phyloP scores from a whole-genome alignment of 441 rosid species.

The Gossypium lobatum region DNA sequence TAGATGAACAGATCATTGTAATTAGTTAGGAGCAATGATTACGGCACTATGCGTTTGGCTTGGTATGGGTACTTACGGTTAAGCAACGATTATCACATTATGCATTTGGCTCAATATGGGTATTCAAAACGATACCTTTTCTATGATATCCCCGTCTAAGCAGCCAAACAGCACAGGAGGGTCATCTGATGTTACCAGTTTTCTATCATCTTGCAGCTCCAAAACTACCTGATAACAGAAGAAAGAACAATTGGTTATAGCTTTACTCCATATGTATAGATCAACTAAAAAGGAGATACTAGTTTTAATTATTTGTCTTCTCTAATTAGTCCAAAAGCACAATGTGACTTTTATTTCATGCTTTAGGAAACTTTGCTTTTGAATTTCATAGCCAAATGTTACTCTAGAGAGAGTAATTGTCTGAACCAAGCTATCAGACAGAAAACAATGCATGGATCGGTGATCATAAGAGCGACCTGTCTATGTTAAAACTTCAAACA shows the following conservation, averaged over 20 bases:
- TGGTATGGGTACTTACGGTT: background rate
- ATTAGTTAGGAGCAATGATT: background rate
- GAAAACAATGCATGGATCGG: background rate
- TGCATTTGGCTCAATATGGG: background rate
- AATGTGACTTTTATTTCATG: background rate
- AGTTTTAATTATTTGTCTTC: background rate
- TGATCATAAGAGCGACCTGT: background rate
- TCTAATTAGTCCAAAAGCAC: background rate
- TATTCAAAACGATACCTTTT: constrained; percentile 37
- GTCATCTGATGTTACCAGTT: constrained; percentile 77
- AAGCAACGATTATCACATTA: background rate
- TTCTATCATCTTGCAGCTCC: constrained; percentile 79
- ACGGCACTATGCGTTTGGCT: background rate
- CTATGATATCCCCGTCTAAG: constrained; percentile 55
- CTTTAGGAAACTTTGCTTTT: background rate
- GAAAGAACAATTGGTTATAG: background rate
- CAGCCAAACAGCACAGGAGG: constrained; percentile 69
- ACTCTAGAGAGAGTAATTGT: background rate
- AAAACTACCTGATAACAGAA: constrained; percentile 54
- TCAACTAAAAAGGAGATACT: background rate
- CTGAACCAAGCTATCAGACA: background rate
- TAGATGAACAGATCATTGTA: background rate
- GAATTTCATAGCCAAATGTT: background rate
- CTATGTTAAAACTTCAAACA: background rate
- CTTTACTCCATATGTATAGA: background rate